A percentile compares a stretch with the other conserved stretches of the same genome.
These are phyloP conservation scores for Trametes punicea DNA, from an alignment of 768 basidiomycete genomes.

Conservation along the genomic window DNA sequence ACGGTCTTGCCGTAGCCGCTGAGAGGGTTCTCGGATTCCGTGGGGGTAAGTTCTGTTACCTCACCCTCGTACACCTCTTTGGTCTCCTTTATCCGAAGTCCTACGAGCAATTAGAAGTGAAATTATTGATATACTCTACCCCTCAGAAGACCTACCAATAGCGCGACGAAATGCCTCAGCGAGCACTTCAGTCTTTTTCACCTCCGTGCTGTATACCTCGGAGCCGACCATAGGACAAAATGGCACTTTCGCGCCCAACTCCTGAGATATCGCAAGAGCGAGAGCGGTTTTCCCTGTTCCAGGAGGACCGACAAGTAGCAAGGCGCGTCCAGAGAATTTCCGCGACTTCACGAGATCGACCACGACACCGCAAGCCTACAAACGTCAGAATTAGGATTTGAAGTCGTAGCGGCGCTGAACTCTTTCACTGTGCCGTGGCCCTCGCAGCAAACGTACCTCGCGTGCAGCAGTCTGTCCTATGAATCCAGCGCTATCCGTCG, in stretches of 20 bases:
- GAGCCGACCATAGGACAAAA: slow-evolving; percentile 99
- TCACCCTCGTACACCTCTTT: slow-evolving; percentile 99
- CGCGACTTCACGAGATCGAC: slow-evolving; percentile 88
- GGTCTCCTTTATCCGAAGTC: slow-evolving; percentile 96
- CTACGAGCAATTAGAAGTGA: slow-evolving; percentile 38
- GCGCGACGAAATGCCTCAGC: slow-evolving; percentile 93
- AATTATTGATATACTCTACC: not conserved
- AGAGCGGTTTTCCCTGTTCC: slow-evolving; percentile 98
- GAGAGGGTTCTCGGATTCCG: slow-evolving; percentile 95
- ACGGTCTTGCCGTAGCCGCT: slow-evolving; percentile 98
- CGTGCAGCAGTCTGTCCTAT: slow-evolving; percentile 87
- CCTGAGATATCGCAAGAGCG: slow-evolving; percentile 92
- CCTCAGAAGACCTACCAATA: slow-evolving; percentile 66
- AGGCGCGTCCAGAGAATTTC: slow-evolving; percentile 90
- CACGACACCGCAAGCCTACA: slow-evolving; percentile 85
- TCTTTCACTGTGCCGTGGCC: no score
- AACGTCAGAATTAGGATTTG: not conserved
- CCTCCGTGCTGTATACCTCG: slow-evolving; percentile 95
- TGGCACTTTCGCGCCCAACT: slow-evolving; percentile 91
- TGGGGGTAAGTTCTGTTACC: slow-evolving; percentile 94
- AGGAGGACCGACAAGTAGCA: slow-evolving; percentile 91
- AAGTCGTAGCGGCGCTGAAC: no score
- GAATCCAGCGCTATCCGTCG: slow-evolving; percentile 75
- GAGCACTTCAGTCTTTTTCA: slow-evolving; percentile 98
- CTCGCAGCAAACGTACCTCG: slow-evolving; percentile 62